A percentile compares a stretch with the other conserved stretches of the same genome.
These are phyloP conservation scores for Takashimella koratensis DNA, from an alignment of 1,284 basidiomycete species.

Conservation along the genomic window DNA sequence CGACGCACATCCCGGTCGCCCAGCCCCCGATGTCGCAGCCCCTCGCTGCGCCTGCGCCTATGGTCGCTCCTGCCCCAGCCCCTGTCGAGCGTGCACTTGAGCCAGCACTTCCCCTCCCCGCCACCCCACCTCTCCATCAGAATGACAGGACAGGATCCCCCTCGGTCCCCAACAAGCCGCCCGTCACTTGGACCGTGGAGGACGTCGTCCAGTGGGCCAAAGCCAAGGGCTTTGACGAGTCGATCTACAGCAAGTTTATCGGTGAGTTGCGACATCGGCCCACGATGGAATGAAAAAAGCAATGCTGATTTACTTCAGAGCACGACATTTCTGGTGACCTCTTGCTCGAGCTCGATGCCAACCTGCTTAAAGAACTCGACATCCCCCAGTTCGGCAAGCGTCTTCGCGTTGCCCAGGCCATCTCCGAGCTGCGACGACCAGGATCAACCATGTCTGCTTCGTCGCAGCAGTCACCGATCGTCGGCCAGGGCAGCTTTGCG, in stretches of 20 bases:
- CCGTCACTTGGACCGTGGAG: constrained; percentile 74
- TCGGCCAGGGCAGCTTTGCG: neutral
- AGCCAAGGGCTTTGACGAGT: constrained; percentile 77
- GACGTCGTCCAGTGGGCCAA: constrained; percentile 89
- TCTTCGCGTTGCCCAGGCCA: constrained; percentile 89
- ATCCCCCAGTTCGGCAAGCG: constrained; percentile 93
- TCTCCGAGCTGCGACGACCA: constrained; percentile 76
- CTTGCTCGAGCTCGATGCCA: constrained; percentile 86
- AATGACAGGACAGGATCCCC: constrained; percentile 1
- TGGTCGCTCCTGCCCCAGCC: neutral
- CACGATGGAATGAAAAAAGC: no score
- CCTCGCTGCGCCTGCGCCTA: neutral
- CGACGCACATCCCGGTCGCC: constrained; percentile 1
- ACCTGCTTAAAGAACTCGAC: constrained; percentile 93
- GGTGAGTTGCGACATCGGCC: no score
- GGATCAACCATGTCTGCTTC: constrained; percentile 53
- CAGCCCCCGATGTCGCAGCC: no score
- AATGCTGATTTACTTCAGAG: no score
- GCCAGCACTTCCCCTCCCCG: constrained; percentile 21
- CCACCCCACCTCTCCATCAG: constrained; percentile 21
- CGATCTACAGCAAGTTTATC: constrained; percentile 73
- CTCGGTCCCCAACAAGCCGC: constrained; percentile 46
- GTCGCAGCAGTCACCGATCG: constrained; percentile 8
- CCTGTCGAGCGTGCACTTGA: constrained; percentile 4
- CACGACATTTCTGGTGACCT: constrained; percentile 99